Conservation (phyloP, 202 grass and related monocot genomes). For the Eragrostis tef region DNA sequence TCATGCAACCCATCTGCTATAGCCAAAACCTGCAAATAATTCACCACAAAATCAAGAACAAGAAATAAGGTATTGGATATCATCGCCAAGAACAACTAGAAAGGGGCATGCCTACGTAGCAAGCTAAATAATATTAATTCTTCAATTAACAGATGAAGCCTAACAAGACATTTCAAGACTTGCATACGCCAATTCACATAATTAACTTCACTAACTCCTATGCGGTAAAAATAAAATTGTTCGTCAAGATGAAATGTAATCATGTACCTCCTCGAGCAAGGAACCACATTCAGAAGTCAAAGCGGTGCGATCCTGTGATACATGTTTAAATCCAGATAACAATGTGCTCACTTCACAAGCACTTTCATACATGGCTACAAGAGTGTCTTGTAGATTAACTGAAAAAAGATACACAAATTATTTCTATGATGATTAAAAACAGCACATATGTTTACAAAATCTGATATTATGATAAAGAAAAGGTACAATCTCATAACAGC, state of each 20-base stretch:
- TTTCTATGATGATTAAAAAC: constrained; percentile 35
- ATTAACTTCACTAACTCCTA: constrained; percentile 27
- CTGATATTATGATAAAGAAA: constrained; percentile 41
- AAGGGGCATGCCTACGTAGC: constrained; percentile 6
- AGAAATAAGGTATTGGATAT: constrained; percentile 29
- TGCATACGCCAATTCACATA: constrained; percentile 6
- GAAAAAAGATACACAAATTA: constrained; percentile 52
- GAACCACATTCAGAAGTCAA: constrained; percentile 96
- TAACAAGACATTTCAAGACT: too few relatives aligned
- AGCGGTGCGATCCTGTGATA: constrained; percentile 82
- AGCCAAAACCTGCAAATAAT: constrained; percentile 80
- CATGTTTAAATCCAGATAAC: constrained; percentile 80
- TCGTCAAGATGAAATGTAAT: constrained; percentile 38
- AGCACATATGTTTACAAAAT: constrained; percentile 22
- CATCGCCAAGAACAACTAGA: constrained; percentile 32
- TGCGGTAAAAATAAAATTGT: constrained; percentile 15
- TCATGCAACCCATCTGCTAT: constrained; percentile 94
- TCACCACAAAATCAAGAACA: constrained; percentile 45
- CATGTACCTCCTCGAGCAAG: constrained; percentile 89
- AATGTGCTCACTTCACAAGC: constrained; percentile 65
- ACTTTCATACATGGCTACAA: constrained; percentile 65
- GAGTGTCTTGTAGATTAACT: constrained; percentile 80
- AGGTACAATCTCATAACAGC: constrained; percentile 8
- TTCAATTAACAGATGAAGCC: constrained; percentile 16
- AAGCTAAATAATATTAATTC: constrained; percentile 38